These are phyloP conservation scores for Claviceps spartinae DNA, from an alignment of 2,329 filamentous ascomycete genomes.

Conservation along the genomic window DNA sequence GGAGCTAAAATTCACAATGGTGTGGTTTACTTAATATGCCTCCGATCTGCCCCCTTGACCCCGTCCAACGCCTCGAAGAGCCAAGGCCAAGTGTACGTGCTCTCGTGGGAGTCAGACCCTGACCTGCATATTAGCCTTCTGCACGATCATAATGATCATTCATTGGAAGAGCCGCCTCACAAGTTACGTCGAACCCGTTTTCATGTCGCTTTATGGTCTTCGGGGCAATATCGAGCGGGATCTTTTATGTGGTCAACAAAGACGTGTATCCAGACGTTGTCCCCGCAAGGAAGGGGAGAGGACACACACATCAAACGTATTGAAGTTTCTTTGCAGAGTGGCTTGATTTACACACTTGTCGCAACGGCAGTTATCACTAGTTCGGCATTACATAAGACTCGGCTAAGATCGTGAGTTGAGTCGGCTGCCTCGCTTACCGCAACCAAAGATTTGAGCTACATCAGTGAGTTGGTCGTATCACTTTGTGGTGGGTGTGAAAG, in stretches of 20 bases:
- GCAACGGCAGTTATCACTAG: conserved; percentile 29
- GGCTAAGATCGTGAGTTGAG: background rate
- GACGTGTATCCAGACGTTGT: background rate
- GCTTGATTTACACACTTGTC: conserved; percentile 26
- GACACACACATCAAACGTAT: conserved; percentile 25
- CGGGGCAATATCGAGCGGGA: conserved; percentile 18
- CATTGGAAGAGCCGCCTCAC: conserved; percentile 11
- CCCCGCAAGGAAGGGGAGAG: background rate
- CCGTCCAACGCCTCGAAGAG: conserved; percentile 10
- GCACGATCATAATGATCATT: no score
- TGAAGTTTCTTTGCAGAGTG: conserved; percentile 28
- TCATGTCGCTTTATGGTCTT: conserved; percentile 14
- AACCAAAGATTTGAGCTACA: conserved; percentile 12
- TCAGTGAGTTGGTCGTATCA: background rate
- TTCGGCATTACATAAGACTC: conserved; percentile 11
- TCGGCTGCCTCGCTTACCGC: conserved; percentile 7
- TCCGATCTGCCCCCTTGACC: conserved; percentile 23
- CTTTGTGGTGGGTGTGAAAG: background rate
- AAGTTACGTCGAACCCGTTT: conserved; percentile 21
- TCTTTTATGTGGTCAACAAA: conserved; percentile 11
- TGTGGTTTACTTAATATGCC: conserved; percentile 4
- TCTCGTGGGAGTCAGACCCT: conserved; percentile 60
- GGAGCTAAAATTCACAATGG: background rate
- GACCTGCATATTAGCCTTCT: background rate
- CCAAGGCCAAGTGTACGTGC: conserved; percentile 50